phyloP scores from a whole-genome alignment of 1,139 yeast genomes.

The Schwanniomyces etchellsii region DNA sequence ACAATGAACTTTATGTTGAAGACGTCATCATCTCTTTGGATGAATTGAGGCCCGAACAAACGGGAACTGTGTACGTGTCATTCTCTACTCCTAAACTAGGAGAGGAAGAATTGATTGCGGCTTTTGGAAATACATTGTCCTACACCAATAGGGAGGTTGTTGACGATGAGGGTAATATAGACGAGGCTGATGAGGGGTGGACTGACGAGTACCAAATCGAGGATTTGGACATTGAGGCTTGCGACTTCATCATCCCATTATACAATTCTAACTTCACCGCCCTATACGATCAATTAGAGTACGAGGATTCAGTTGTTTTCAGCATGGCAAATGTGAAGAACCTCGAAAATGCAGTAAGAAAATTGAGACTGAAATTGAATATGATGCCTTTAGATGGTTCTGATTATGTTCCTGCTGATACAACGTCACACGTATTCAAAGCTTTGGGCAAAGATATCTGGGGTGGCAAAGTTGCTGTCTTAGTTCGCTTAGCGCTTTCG shows the following conservation, averaged over 20 bases:
- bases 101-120: slow-evolving; percentile 41
- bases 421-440: slow-evolving; percentile 68
- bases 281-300: slow-evolving; percentile 64
- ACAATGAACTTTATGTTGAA: slow-evolving; percentile 54
- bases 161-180: slow-evolving; percentile 65
- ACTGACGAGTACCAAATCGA: slow-evolving; percentile 92
- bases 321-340: slow-evolving; percentile 30
- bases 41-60: slow-evolving; percentile 62
- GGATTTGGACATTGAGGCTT: slow-evolving; percentile 67
- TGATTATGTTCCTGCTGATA: slow-evolving; percentile 57
- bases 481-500: slow-evolving; percentile 66
- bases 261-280: slow-evolving; percentile 74
- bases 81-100: slow-evolving; percentile 49
- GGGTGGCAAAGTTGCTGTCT: slow-evolving; percentile 67
- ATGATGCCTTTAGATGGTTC: slow-evolving; percentile 80
- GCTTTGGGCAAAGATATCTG: slow-evolving; percentile 75
- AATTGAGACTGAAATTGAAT: slow-evolving; percentile 58
- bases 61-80: slow-evolving; percentile 76
- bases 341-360: slow-evolving; percentile 33
- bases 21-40: slow-evolving; percentile 73
- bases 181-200: slow-evolving; percentile 76
- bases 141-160: slow-evolving; percentile 80
- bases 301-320: slow-evolving; percentile 29
- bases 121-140: slow-evolving; percentile 64
- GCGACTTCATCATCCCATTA: slow-evolving; percentile 77